Conservation (phyloP, 257 asterid genomes). For the Penstemon barbatus region DNA sequence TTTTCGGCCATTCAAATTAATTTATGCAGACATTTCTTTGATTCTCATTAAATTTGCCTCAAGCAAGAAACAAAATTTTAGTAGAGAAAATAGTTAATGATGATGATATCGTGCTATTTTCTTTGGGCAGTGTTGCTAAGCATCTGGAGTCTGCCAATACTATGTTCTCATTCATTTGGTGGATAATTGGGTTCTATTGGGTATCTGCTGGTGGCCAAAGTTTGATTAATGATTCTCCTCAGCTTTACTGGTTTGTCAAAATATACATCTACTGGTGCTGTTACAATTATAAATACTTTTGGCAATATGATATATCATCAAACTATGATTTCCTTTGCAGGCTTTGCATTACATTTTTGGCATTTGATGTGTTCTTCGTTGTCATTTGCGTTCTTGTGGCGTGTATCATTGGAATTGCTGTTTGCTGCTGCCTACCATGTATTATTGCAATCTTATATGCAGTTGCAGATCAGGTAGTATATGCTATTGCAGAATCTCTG, state of each 20-base stretch:
- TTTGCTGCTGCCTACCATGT: slow-evolving; percentile 84
- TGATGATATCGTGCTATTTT: slow-evolving; percentile 39
- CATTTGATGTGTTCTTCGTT: slow-evolving; percentile 90
- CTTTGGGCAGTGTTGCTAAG: slow-evolving; percentile 58
- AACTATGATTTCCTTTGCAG: slow-evolving; percentile 48
- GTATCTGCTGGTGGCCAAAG: slow-evolving; percentile 74
- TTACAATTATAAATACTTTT: slow-evolving; percentile 9
- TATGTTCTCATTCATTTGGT: slow-evolving; percentile 97
- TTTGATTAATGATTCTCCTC: slow-evolving; percentile 72
- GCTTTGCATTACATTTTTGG: slow-evolving; percentile 94
- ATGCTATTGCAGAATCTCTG: slow-evolving; percentile 17
- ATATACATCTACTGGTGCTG: slow-evolving; percentile 16
- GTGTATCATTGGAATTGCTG: slow-evolving; percentile 87
- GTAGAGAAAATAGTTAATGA: slow-evolving; percentile 6
- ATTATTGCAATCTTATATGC: slow-evolving; percentile 93
- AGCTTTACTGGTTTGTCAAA: slow-evolving; percentile 58
- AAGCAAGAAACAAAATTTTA: background rate
- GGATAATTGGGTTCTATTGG: slow-evolving; percentile 98
- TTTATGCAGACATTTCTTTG: background rate
- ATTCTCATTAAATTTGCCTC: background rate
- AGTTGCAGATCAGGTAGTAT: slow-evolving; percentile 89
- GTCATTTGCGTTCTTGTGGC: slow-evolving; percentile 93
- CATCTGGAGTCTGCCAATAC: slow-evolving; percentile 93
- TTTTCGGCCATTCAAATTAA: background rate
- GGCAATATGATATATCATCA: background rate